Conservation (phyloP, 2,329 filamentous ascomycete genomes). For the Chrysoporthe austroafricana region DNA sequence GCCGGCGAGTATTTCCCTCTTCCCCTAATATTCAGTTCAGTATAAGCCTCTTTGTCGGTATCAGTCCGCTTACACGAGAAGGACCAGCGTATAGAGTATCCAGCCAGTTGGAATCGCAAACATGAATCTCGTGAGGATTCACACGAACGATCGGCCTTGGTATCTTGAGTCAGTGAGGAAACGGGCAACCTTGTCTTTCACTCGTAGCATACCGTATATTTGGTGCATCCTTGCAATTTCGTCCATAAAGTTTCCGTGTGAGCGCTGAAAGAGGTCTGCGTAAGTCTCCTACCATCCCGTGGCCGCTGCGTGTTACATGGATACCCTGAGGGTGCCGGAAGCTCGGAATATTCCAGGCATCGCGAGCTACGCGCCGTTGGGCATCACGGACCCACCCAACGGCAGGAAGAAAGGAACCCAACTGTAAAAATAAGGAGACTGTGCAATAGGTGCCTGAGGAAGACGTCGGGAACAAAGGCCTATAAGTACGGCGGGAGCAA, state of each 20-base stretch:
- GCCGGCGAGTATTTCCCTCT: neutral
- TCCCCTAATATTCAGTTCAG: neutral
- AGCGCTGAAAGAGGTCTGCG: constrained; percentile 4
- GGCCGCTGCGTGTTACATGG: neutral
- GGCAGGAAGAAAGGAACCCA: no score
- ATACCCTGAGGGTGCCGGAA: no score
- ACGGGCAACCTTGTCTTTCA: neutral
- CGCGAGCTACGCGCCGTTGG: no score
- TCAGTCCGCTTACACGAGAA: neutral
- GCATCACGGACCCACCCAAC: no score
- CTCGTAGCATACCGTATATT: neutral
- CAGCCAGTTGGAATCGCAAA: neutral
- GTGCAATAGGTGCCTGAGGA: no score
- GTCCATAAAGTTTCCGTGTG: neutral
- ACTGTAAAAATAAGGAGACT: no score
- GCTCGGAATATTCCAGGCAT: no score
- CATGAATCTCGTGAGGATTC: neutral
- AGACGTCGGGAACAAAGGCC: no score
- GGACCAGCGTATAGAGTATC: neutral
- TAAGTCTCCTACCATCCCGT: constrained; percentile 9
- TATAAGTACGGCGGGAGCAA: no score
- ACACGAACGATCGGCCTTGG: neutral
- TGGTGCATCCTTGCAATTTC: constrained; percentile 3
- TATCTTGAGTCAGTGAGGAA: neutral
- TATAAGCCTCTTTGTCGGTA: neutral